These are phyloP conservation scores for Yarrowia divulgata DNA, from an alignment of 805 yeast species.

Conservation along the genomic window DNA sequence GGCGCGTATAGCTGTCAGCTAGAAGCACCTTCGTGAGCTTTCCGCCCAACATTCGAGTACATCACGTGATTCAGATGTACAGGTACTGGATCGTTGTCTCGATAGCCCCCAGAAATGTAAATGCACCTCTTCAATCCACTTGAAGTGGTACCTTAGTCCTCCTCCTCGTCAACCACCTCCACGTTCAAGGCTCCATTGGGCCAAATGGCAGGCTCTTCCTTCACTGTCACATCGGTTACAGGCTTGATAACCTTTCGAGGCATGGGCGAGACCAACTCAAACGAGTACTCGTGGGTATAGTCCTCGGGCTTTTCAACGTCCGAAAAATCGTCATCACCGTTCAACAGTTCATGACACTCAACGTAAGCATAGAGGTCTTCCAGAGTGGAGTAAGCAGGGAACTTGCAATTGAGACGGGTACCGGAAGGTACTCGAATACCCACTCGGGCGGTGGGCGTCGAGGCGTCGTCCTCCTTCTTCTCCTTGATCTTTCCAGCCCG, in stretches of 20 bases:
- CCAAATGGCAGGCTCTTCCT: slow-evolving; percentile 58
- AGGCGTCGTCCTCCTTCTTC: slow-evolving; percentile 44
- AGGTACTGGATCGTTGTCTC: too few relatives aligned
- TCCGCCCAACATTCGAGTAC: too few relatives aligned
- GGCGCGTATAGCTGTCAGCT: background rate
- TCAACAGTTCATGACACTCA: slow-evolving; percentile 56
- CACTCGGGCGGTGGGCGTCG: slow-evolving; percentile 58
- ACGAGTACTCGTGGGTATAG: slow-evolving; percentile 58
- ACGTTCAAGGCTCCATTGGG: slow-evolving; percentile 73
- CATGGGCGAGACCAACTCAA: slow-evolving; percentile 62
- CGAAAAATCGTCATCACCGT: slow-evolving; percentile 42
- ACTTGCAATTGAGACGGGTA: slow-evolving; percentile 59
- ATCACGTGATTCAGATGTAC: too few relatives aligned
- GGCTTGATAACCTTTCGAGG: slow-evolving; percentile 60
- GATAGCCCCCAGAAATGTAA: background rate
- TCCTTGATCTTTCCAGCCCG: slow-evolving; percentile 48
- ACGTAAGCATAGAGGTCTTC: slow-evolving; percentile 76
- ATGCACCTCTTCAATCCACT: background rate
- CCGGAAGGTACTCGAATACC: slow-evolving; percentile 75
- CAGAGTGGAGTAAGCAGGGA: slow-evolving; percentile 57
- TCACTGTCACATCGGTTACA: slow-evolving; percentile 49
- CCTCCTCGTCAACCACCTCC: slow-evolving; percentile 48
- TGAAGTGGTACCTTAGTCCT: slow-evolving; percentile 1
- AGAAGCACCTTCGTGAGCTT: background rate
- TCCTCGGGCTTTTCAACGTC: slow-evolving; percentile 50